Base-by-base conservation (phyloP, 2,329 filamentous ascomycete species). In the Didymella glomerata region DNA sequence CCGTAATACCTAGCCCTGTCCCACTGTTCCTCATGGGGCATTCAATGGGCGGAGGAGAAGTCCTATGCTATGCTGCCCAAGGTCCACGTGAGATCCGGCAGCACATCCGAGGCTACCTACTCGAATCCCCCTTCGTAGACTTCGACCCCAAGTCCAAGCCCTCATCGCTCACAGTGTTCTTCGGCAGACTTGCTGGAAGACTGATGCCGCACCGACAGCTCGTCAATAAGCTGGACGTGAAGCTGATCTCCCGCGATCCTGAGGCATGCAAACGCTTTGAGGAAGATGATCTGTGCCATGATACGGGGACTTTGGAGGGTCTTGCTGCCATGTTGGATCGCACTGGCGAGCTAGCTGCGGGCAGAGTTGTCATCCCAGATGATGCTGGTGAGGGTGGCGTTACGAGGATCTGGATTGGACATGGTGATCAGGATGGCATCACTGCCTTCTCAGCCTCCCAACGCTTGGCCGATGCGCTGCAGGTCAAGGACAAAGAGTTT, bases 21-120 rank as follows among this genome's bases (percentile, higher is more conserved):
- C 92, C 92, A 0, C 73, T 96, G 16, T 97, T 97, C 78, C 83
- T 97, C 20, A 87, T 95, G 81, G 93, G 93, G 52, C 92, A 97
- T 78, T 93, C 89, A 22, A 97, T 97, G 92, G 93, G 93, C 65
- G 93, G 93, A 59, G 91, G 88, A 24, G 85, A 96, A 77, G 85
- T 88, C 6, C 80, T 96, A 9, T 87, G 86, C 42, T 88, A 86
- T 67, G 80, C 79, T 60, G 76, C 78, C 28, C 71, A 72, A 44
- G 81, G 78, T 20, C 82, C 79, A 4, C 64, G 67, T 42, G 83
- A 86, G 16, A 74, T 91, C 13, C 82, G 86, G 41, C 75, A 79
- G 34, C 80, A 84, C 57, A 84, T 96, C 47, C 83, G 88, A 45
- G 93, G 93, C 22, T 92, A 90, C 81, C 72, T 96, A 34, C 82